Base-by-base conservation (phyloP, 2,329 filamentous ascomycete species). In the Colletotrichum abscissum region DNA sequence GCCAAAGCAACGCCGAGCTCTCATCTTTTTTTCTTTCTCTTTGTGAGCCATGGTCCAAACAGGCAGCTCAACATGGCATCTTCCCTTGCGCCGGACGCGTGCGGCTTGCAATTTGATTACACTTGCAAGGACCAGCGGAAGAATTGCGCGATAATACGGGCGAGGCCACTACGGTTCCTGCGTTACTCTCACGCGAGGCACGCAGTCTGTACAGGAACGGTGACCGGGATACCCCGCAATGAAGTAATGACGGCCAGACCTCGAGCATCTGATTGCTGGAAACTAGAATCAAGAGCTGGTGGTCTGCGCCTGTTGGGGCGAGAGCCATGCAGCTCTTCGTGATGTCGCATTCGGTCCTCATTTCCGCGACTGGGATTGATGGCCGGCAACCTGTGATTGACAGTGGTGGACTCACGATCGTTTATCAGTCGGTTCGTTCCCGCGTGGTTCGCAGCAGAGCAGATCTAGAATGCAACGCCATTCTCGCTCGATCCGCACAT, bases 211-310 rank as follows among this genome's bases (percentile, higher is more conserved):
- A 19, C 42, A 42, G 12, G 4, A 55, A 19, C 38, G 38, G 38
- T 4, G 30, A 63, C 65, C 42, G 65, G 65, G 59, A 59, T 69
- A 35, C 65, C 69, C 69, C 69, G 58, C 58, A 46, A 58, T 30
- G 22, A 33, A 42, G 38, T 68, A 46, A n/a, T 24, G n/a, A 22
- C 19, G 26, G 26, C 35, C 28, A 57, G 16, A 30, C 11, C 35
- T 46, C 19, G n/a, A n/a, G 42, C 46, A 72, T 52, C 38, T 72
- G 69, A 69, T 69, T 63, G 65, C 69, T 69, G 69, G 65, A 72
- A 72, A 52, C 69, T 69, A 58, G 65, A 72, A 72, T 57, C 28
- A 68, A 22, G 58, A 30, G 35, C 5, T 5, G 54, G 19, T 54
- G 54, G 19, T 54, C 7, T 30, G 42, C 30, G 35, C 16, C 24